Conservation (phyloP, 2,329 filamentous ascomycete species). For the Trichoderma koningiopsis region DNA sequence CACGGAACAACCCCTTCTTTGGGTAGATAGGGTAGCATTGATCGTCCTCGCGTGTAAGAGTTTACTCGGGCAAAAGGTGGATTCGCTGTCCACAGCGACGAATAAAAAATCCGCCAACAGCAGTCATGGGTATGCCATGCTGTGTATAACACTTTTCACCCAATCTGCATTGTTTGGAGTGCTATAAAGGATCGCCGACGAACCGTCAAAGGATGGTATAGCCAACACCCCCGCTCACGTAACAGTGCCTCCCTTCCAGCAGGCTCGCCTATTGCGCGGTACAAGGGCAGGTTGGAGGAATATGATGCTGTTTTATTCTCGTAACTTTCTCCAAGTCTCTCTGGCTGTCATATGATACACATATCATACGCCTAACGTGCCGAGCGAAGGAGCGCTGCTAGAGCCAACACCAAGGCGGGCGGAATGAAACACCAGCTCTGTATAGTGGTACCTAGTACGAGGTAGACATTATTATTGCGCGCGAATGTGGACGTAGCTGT, state of each 20-base stretch:
- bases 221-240: neutral
- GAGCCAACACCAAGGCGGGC: conserved; percentile 16
- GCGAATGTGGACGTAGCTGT: conserved; percentile 12
- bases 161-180: neutral
- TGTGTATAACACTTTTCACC: neutral
- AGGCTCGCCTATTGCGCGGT: conserved; percentile 3
- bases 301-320: neutral
- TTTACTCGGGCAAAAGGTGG: conserved; percentile 7
- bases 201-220: neutral
- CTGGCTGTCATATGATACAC: conserved; percentile 18
- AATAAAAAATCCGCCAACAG: neutral
- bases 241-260: neutral
- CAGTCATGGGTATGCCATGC: neutral
- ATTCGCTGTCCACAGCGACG: neutral
- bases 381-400: neutral
- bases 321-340: neutral
- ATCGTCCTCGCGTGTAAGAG: neutral
- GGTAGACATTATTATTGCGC: neutral
- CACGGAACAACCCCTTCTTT: neutral
- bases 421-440: conserved; percentile 1
- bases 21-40: conserved; percentile 5
- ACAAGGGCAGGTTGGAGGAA: neutral
- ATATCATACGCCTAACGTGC: conserved; percentile 21
- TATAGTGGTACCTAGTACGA: neutral
- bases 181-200: conserved; percentile 16